Evolutionary conservation across 352 stramenopile genomes (phyloP).

Genomic region (Phytophthora constricta): DNA sequence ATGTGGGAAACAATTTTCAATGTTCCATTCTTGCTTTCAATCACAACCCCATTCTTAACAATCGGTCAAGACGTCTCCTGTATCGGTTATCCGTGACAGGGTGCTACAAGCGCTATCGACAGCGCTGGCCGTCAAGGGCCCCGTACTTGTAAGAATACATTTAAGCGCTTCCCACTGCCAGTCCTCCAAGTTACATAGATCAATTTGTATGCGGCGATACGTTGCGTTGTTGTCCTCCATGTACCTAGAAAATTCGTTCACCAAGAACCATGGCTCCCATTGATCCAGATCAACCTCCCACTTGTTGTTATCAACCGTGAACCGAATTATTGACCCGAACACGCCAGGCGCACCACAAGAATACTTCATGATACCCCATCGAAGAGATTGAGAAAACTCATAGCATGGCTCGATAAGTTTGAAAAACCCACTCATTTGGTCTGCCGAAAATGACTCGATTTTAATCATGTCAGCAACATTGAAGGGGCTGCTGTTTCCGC

Average conservation of each 20-base stretch:
- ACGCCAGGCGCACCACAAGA: constrained; percentile 27
- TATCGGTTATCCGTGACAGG: no score
- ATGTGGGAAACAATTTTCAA: constrained; percentile 4
- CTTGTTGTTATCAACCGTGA: constrained; percentile 20
- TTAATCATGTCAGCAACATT: constrained; percentile 22
- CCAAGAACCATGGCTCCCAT: constrained; percentile 16
- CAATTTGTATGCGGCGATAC: not conserved
- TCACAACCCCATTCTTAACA: constrained; percentile 3
- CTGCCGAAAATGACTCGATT: constrained; percentile 17
- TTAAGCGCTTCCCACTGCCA: constrained; percentile 10
- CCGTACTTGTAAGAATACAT: constrained; percentile 7
- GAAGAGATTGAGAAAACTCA: constrained; percentile 22
- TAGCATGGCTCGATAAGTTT: constrained; percentile 19
- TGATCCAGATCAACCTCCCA: constrained; percentile 2
- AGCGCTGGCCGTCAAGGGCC: not conserved
- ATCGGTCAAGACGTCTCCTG: no score
- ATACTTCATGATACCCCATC: constrained; percentile 20
- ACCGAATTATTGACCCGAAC: constrained; percentile 31
- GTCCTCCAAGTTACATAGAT: not conserved
- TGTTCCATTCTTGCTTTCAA: constrained; percentile 1
- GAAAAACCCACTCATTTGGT: constrained; percentile 37
- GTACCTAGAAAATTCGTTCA: not conserved
- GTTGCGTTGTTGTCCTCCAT: not conserved
- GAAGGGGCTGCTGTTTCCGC: constrained; percentile 13
- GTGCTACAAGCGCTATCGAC: constrained; percentile 1